These are phyloP conservation scores for Penicillium salamii DNA, from an alignment of 495 filamentous ascomycete species.

Conservation along the genomic window DNA sequence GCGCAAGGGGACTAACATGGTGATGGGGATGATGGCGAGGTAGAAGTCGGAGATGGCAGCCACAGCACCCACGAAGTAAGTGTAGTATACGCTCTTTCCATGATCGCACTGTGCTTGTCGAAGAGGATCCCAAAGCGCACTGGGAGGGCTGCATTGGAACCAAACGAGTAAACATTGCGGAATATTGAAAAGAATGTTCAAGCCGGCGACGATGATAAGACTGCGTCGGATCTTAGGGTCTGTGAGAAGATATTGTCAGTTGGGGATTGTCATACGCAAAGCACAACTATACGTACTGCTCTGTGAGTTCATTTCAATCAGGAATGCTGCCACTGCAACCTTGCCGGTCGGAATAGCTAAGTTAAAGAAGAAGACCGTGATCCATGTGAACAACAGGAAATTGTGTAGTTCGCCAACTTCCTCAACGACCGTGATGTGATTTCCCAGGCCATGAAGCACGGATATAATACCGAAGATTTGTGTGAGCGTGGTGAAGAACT, in stretches of 20 bases:
- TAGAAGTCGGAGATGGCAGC: conserved; percentile 24
- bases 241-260: neutral
- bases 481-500: conserved; percentile 21
- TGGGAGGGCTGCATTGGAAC: conserved; percentile 22
- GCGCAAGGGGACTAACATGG: conserved; percentile 20
- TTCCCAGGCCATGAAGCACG: conserved; percentile 23
- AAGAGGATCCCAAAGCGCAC: conserved; percentile 22
- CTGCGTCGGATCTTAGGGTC: conserved; percentile 24
- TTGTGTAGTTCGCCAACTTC: conserved; percentile 19
- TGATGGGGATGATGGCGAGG: conserved; percentile 22
- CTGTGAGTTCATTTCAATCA: conserved; percentile 26
- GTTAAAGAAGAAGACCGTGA: conserved; percentile 29
- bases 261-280: neutral
- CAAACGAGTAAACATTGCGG: conserved; percentile 22
- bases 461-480: conserved; percentile 22
- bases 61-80: conserved; percentile 22
- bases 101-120: conserved; percentile 19
- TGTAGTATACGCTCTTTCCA: conserved; percentile 23
- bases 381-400: conserved; percentile 27
- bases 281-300: conserved; percentile 12
- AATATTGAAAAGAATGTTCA: conserved; percentile 24
- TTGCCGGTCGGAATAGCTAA: conserved; percentile 25
- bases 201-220: conserved; percentile 18
- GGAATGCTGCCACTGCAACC: conserved; percentile 21
- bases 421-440: conserved; percentile 16